Evolutionary conservation across 148 eudicot genomes (phyloP).

Genomic region (Tetragonia tetragonoides): DNA sequence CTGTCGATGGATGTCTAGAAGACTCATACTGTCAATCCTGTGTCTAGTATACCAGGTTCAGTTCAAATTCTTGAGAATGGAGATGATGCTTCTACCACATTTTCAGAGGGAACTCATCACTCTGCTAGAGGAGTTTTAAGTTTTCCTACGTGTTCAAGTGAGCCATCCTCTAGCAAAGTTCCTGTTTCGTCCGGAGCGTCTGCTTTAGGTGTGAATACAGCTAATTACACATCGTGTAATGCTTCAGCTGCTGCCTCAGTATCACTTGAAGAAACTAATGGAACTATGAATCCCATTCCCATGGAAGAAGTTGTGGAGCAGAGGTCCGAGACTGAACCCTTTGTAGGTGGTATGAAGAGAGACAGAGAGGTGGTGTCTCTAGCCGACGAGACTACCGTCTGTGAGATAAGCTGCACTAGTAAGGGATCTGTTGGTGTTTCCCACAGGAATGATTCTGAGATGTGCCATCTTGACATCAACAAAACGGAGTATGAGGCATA

Average conservation of each 20-base stretch:
- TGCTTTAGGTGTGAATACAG: not conserved
- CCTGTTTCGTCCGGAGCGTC: not conserved
- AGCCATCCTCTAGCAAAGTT: slow-evolving; percentile 1
- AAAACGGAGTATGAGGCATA: not conserved
- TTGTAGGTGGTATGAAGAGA: not conserved
- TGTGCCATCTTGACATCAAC: not conserved
- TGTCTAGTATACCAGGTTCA: slow-evolving; percentile 20
- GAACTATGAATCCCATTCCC: not conserved
- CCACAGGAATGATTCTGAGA: slow-evolving; percentile 8
- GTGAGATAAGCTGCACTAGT: slow-evolving; percentile 2
- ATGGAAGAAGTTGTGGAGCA: not conserved
- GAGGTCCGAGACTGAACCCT: slow-evolving; percentile 2
- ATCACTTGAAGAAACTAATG: slow-evolving; percentile 2
- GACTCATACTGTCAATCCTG: not conserved
- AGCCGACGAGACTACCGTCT: not conserved
- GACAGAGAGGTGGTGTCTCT: not conserved
- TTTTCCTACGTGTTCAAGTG: slow-evolving; percentile 3
- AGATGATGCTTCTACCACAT: not conserved
- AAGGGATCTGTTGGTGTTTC: slow-evolving; percentile 1
- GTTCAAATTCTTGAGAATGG: slow-evolving; percentile 12
- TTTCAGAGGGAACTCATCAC: not conserved
- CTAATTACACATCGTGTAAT: not conserved
- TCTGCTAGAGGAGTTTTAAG: not conserved
- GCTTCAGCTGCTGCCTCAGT: slow-evolving; percentile 1
- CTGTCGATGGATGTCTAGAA: not conserved